Evolutionary conservation across 768 basidiomycete species (phyloP).

Genomic region (Trametes coccinea): DNA sequence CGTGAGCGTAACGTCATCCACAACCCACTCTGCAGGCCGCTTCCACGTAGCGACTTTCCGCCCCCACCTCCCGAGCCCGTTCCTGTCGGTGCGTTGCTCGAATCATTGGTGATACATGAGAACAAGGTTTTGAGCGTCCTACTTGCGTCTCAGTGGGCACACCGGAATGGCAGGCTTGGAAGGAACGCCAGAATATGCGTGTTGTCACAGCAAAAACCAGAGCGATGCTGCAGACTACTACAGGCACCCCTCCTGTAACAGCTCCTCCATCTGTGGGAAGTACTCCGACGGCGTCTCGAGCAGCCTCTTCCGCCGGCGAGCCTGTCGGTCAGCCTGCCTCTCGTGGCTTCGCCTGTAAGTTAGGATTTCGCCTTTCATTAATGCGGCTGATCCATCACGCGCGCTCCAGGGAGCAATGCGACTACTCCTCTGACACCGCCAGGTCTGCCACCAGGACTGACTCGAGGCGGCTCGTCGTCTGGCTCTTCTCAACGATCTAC

Average conservation of each 20-base stretch:
- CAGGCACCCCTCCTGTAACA: background rate
- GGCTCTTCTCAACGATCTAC: background rate
- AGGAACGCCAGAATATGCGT: background rate
- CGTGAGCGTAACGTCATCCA: slow-evolving; percentile 38
- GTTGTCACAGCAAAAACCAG: background rate
- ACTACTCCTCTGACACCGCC: background rate
- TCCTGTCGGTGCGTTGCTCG: slow-evolving; percentile 34
- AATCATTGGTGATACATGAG: background rate
- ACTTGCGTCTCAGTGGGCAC: slow-evolving; percentile 17
- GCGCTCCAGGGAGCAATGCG: background rate
- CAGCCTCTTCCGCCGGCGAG: background rate
- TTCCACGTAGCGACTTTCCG: slow-evolving; percentile 37
- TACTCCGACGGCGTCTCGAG: background rate
- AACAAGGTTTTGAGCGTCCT: background rate
- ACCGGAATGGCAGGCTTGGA: slow-evolving; percentile 21
- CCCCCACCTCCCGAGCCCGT: slow-evolving; percentile 31
- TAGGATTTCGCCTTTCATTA: background rate
- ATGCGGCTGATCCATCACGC: background rate
- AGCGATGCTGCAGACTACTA: background rate
- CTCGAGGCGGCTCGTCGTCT: background rate
- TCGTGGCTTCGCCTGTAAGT: slow-evolving; percentile 2
- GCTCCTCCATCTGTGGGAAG: background rate
- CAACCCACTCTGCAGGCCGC: slow-evolving; percentile 42
- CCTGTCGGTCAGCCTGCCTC: background rate
- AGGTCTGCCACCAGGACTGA: background rate